Evolutionary conservation across 139 green algal species (phyloP), one percentile per base, ranked within the genome.

Genomic region (Closterium sp.): DNA sequence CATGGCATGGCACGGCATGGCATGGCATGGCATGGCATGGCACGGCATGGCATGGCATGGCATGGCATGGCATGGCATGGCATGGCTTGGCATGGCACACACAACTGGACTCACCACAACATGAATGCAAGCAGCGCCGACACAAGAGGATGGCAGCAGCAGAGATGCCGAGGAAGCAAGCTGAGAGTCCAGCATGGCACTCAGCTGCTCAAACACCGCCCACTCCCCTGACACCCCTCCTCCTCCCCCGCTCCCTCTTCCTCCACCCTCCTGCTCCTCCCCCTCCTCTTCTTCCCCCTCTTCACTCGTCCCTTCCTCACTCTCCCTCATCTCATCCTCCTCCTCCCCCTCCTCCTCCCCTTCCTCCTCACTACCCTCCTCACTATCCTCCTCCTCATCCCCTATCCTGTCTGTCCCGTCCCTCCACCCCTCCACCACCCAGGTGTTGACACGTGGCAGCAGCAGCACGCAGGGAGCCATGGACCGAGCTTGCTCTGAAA

Each of bases 361-460:
- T 32, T 86, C n/a, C 83, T 86, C n/a, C n/a, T 86, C 83, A n/a
- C 83, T 34, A 21, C n/a, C n/a, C 8, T 33, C n/a, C 83, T 33
- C n/a, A 33, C 25, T 28, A 9, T 32, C 30, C 83, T 19, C 83
- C n/a, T 86, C 83, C 30, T 2, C n/a, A 86, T 86, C n/a, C 83
- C 16, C 7, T 34, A 12, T 23, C n/a, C 21, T 33, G 83, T 16
- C n/a, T 34, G 10, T 86, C n/a, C 30, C n/a, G 31, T 86, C 30
- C 30, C 16, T 86, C 83, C n/a, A 86, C 8, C n/a, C n/a, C n/a
- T 38, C 25, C 55, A 91, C 87, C 21, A n/a, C 87, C 87, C 87
- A 91, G 7, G 87, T 91, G 32, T 91, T 38, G 87, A 91, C 87
- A 83, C 33, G 87, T 84, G 87, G 87, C 87, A 91, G 23, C 25